Percentiles rank a stretch among this genome's conserved stretches.
Evolutionary conservation across 2,329 filamentous ascomycete species (phyloP).

Genomic region (Alternaria burnsii): DNA sequence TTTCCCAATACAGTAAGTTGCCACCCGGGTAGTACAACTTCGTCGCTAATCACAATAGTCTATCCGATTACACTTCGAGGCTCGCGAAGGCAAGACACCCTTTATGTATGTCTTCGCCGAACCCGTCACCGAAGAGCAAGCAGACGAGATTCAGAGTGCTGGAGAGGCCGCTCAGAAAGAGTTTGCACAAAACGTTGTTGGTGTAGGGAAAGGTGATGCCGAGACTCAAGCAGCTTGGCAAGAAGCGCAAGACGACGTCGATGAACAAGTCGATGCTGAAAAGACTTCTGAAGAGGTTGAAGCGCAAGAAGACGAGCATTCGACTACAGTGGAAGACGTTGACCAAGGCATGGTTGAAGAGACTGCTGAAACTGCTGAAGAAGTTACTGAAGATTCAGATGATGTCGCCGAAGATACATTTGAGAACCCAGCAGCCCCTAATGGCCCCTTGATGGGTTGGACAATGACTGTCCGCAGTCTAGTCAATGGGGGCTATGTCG

Average conservation of each 20-base stretch:
- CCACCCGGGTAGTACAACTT: background rate
- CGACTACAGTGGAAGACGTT: background rate
- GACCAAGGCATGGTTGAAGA: background rate
- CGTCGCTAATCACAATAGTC: slow-evolving; percentile 56
- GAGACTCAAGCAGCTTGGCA: slow-evolving; percentile 45
- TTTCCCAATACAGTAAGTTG: slow-evolving; percentile 71
- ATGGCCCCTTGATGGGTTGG: slow-evolving; percentile 68
- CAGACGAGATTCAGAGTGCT: slow-evolving; percentile 75
- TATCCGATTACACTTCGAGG: slow-evolving; percentile 83
- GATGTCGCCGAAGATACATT: background rate
- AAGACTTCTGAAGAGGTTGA: slow-evolving; percentile 24
- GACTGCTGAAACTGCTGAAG: slow-evolving; percentile 1
- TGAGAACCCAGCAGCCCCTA: background rate
- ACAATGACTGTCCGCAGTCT: slow-evolving; percentile 76
- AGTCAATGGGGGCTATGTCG: slow-evolving; percentile 71
- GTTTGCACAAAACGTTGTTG: slow-evolving; percentile 72
- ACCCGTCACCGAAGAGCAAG: slow-evolving; percentile 77
- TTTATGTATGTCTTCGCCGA: slow-evolving; percentile 92
- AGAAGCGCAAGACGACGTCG: slow-evolving; percentile 41
- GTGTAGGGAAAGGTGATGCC: slow-evolving; percentile 38
- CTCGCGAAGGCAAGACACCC: slow-evolving; percentile 66
- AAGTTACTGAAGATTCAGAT: slow-evolving; percentile 1
- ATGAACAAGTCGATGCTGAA: slow-evolving; percentile 44
- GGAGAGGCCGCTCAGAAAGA: slow-evolving; percentile 71
- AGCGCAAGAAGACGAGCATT: slow-evolving; percentile 1